phyloP scores from a whole-genome alignment of 139 green algal genomes.

The Auxenochlorella protothecoides region DNA sequence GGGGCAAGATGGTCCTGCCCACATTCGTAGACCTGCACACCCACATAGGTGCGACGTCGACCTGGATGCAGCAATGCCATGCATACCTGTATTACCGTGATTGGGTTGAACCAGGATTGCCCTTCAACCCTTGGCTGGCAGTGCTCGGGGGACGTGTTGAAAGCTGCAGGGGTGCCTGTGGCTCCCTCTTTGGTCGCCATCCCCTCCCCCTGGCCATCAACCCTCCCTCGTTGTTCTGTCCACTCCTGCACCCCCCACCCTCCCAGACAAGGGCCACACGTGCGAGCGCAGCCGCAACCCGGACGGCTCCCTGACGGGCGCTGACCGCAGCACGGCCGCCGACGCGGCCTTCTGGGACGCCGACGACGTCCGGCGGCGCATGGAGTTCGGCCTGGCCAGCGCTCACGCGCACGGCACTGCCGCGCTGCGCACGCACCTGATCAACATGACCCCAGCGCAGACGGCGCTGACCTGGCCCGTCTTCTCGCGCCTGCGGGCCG shows the following conservation, averaged over 20 bases:
- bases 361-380: slow-evolving; percentile 48
- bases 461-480: slow-evolving; percentile 50
- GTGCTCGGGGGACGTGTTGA: too few relatives aligned
- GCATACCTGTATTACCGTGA: too few relatives aligned
- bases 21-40: slow-evolving; percentile 64
- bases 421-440: slow-evolving; percentile 62
- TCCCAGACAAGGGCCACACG: slow-evolving; percentile 59
- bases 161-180: too few relatives aligned
- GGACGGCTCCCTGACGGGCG: slow-evolving; percentile 41
- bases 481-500: slow-evolving; percentile 30
- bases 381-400: slow-evolving; percentile 62
- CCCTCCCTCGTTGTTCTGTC: neutral
- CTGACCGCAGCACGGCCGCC: slow-evolving; percentile 44
- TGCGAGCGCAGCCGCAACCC: slow-evolving; percentile 55
- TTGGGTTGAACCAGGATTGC: too few relatives aligned
- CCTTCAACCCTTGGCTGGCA: too few relatives aligned
- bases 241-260: neutral
- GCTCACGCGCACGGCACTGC: slow-evolving; percentile 61
- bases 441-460: slow-evolving; percentile 50
- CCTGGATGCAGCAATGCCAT: too few relatives aligned
- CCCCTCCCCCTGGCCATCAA: too few relatives aligned
- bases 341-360: slow-evolving; percentile 52
- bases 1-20: slow-evolving; percentile 33
- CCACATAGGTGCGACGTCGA: slow-evolving; percentile 41
- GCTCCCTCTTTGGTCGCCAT: too few relatives aligned